These are phyloP conservation scores for Pestalotiopsis sp. DNA, from an alignment of 2,329 filamentous ascomycete species.

Conservation along the genomic window DNA sequence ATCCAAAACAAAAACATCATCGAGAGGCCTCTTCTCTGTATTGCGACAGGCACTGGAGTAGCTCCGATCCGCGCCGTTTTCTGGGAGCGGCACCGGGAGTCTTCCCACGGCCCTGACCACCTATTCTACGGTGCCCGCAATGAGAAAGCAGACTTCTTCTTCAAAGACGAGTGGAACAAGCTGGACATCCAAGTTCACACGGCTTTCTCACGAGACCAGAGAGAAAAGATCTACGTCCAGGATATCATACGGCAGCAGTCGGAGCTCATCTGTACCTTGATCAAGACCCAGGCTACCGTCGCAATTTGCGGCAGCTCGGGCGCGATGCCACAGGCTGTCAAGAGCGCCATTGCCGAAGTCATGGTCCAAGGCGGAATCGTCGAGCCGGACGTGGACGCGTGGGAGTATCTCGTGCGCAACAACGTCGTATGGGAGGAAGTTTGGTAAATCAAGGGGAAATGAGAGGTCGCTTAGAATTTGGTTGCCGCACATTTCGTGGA, in stretches of 20 bases:
- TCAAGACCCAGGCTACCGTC: slow-evolving; percentile 47
- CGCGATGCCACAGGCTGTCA: slow-evolving; percentile 60
- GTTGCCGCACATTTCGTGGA: background rate
- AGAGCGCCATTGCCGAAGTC: slow-evolving; percentile 52
- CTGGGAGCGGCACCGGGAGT: slow-evolving; percentile 63
- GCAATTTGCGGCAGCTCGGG: slow-evolving; percentile 59
- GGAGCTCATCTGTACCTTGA: slow-evolving; percentile 34
- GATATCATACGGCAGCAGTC: slow-evolving; percentile 51
- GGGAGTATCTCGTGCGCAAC: slow-evolving; percentile 38
- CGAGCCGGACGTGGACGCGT: slow-evolving; percentile 38
- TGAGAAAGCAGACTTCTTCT: slow-evolving; percentile 76
- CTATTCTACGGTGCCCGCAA: slow-evolving; percentile 89
- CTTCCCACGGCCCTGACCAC: slow-evolving; percentile 34
- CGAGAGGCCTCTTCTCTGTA: slow-evolving; percentile 66
- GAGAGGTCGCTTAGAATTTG: background rate
- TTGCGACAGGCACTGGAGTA: slow-evolving; percentile 85
- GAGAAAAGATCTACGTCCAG: slow-evolving; percentile 58
- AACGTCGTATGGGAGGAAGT: slow-evolving; percentile 58
- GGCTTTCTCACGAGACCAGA: slow-evolving; percentile 73
- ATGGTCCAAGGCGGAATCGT: slow-evolving; percentile 41
- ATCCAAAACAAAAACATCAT: background rate
- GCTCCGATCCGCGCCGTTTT: slow-evolving; percentile 82
- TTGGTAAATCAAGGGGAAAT: slow-evolving; percentile 42
- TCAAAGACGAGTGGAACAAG: slow-evolving; percentile 71
- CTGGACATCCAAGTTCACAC: slow-evolving; percentile 57